Evolutionary conservation across 106 monocot genomes (phyloP), one percentile per base, ranked within the genome.

Genomic region (Iris macrosiphon): DNA sequence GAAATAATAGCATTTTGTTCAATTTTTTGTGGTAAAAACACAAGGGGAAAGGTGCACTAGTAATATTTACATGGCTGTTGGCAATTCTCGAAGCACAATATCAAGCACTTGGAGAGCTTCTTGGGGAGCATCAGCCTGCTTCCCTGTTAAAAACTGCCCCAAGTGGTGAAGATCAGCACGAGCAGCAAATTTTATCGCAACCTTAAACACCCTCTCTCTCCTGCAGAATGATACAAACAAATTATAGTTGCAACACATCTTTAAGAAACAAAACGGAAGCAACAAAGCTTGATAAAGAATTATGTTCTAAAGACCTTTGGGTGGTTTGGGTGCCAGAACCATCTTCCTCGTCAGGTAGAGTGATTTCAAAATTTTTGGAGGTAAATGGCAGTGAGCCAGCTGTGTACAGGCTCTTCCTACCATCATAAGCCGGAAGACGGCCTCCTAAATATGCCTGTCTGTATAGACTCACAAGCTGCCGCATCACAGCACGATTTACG

Each of bases 91-190:
- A 27, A 92, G 73, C 11, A 92, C 92, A 71, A 92, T 92, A 52
- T 86, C 86, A 44, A 92, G 86, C 43, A 92, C 92, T 71, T 92
- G 92, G 6, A 92, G 75, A n/a, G 92, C 92, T 59, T 92, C 92
- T 65, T 92, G 92, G 6, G 92, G 92, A 64, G 82, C 92, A 61
- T 92, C 92, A 25, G 92, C 86, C 14, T 74, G 82, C 26, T 52
- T 69, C 14, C 92, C 92, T 32, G 72, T 42, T 65, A 92, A 71
- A 54, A 92, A 92, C 69, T 79, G 22, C 9, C 68, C 72, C 15
- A 92, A 50, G 45, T 79, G 86, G 30, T 86, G 86, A 39, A 92
- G 75, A 78, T 92, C 92, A 14, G 79, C 85, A 23, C 76, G 72
- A 2, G 92, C 78, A 27, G 86, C 92, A 26, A 86, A 71, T 59